Evolutionary conservation across 179 eudicot genomes (phyloP), one percentile per base, ranked within the genome.

Genomic region (Patellifolia procumbens): DNA sequence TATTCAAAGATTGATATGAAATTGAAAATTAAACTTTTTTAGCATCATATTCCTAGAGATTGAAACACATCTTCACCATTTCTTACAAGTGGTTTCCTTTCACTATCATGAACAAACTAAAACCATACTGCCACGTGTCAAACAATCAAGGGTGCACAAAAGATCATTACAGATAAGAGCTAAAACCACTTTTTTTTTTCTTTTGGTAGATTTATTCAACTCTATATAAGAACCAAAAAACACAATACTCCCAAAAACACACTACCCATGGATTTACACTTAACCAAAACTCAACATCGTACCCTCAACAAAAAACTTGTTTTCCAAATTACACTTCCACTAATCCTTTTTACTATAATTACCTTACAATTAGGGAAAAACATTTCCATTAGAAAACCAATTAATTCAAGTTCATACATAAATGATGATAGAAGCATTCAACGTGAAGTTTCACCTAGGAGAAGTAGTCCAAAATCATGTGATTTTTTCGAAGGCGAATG

Each of bases 401-500:
- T 70, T 46, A 29, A 28, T 56, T 15, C 55, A 7, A 49, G 0
- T 53, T 51, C 68, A 48, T 77, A 35, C 53, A 60, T 68, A 17
- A 53, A 28, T 2, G 11, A 42, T 2, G 9, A 42, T 22, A 37
- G 29, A n/a, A n/a, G n/a, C n/a, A n/a, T n/a, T 69, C 11, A 74
- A 58, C 24, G 28, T n/a, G 45, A 29, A 69, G 29, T 35, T 59
- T 37, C 81, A 29, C 39, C 68, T 26, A 39, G 48, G 6, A 46
- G 35, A 22, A 53, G 68, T 0, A 71, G 65, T 17, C 12, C 1
- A 24, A 0, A 2, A 68, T 48, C 19, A 17, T 89, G 92, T 70
- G 87, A 89, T 80, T 58, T 89, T 13, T 89, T 78, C 53, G 53
- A 78, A 9, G 92, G 93, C 2, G 82, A 86, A 29, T 89, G 93